These are phyloP conservation scores for Cutaneotrichosporon sp. DNA, from an alignment of 1,284 basidiomycete genomes.

Conservation along the genomic window DNA sequence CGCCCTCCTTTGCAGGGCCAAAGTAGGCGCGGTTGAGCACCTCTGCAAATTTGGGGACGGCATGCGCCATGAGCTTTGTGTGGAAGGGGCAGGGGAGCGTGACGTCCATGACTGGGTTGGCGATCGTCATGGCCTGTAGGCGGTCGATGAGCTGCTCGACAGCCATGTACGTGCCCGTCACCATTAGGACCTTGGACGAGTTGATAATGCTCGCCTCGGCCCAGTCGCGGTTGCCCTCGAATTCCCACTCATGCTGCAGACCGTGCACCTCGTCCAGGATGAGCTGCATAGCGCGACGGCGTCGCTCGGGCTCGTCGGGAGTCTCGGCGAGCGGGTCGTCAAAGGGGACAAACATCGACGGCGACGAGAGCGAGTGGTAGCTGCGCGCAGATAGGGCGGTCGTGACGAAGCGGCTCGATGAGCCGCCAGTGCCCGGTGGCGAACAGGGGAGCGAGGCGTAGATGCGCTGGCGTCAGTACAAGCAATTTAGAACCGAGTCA, in stretches of 20 bases:
- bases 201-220: slow-evolving; percentile 51
- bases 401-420: slow-evolving; percentile 35
- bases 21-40: slow-evolving; percentile 42
- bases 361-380: slow-evolving; percentile 48
- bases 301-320: slow-evolving; percentile 32
- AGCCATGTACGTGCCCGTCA: slow-evolving; percentile 47
- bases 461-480: slow-evolving; percentile 27
- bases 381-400: slow-evolving; percentile 49
- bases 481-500: background rate
- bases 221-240: slow-evolving; percentile 44
- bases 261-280: slow-evolving; percentile 49
- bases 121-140: slow-evolving; percentile 45
- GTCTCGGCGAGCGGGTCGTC: slow-evolving; percentile 27
- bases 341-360: slow-evolving; percentile 35
- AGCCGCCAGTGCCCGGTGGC: slow-evolving; percentile 24
- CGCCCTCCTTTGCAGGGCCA: slow-evolving; percentile 25
- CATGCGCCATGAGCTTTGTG: slow-evolving; percentile 50
- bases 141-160: slow-evolving; percentile 47
- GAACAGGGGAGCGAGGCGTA: slow-evolving; percentile 42
- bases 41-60: slow-evolving; percentile 42
- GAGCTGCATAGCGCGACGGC: slow-evolving; percentile 47
- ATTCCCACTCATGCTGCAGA: slow-evolving; percentile 42
- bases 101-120: slow-evolving; percentile 53
- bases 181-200: slow-evolving; percentile 48
- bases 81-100: slow-evolving; percentile 51